A percentile compares a stretch with the other conserved stretches of the same genome.
phyloP scores from a whole-genome alignment of 306 rosid genomes.

The Lathyrus sativus region DNA sequence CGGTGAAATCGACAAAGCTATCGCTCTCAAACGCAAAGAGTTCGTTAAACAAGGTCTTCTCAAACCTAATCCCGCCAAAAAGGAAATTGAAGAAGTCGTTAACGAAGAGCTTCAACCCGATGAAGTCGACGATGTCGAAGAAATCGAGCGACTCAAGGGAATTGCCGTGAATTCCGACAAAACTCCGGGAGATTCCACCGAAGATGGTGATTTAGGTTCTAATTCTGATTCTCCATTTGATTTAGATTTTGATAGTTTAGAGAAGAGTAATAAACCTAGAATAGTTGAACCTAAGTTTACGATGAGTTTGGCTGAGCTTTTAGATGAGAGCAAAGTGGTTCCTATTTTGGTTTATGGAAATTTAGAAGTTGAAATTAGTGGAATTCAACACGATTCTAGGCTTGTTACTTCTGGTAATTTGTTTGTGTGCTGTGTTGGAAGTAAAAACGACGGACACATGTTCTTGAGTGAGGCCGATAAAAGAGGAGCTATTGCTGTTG shows the following conservation, averaged over 20 bases:
- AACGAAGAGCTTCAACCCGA: conserved; percentile 65
- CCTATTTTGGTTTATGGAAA: conserved; percentile 85
- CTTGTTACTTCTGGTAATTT: conserved; percentile 71
- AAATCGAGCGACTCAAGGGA: conserved; percentile 70
- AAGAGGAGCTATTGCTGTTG: conserved; percentile 92
- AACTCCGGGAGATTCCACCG: conserved; percentile 36
- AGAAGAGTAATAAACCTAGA: conserved; percentile 66
- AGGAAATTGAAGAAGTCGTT: neutral
- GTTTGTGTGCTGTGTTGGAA: conserved; percentile 79
- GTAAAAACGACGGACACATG: conserved; percentile 64
- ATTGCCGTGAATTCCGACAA: conserved; percentile 45
- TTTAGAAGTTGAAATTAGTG: conserved; percentile 83
- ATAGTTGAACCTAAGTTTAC: conserved; percentile 82
- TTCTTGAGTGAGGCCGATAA: conserved; percentile 92
- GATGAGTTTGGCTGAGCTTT: conserved; percentile 83
- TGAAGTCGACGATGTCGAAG: conserved; percentile 79
- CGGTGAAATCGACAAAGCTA: conserved; percentile 83
- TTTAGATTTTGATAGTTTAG: conserved; percentile 78
- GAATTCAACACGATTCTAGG: conserved; percentile 89
- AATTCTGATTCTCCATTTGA: conserved; percentile 61
- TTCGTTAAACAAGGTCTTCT: conserved; percentile 86
- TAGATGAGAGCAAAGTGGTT: conserved; percentile 93
- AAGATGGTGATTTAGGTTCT: conserved; percentile 40
- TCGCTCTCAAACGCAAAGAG: conserved; percentile 84
- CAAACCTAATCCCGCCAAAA: conserved; percentile 66